A percentile compares a stretch with the other conserved stretches of the same genome.
phyloP scores from a whole-genome alignment of 169 alveolate species.

The Cryptosporidium sp. region DNA sequence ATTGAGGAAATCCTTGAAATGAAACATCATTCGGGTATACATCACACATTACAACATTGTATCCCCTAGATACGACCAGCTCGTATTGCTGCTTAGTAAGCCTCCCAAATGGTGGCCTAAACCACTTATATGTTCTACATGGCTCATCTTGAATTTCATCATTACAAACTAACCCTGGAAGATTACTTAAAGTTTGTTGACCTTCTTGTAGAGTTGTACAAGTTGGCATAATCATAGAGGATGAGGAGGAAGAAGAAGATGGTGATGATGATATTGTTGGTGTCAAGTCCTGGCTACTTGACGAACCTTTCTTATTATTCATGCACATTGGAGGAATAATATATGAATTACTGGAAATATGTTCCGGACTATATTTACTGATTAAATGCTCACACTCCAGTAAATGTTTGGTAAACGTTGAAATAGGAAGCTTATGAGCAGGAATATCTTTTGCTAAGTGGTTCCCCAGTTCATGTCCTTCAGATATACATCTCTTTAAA shows the following conservation, averaged over 20 bases:
- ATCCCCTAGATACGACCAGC: slow-evolving; percentile 58
- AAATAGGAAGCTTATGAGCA: slow-evolving; percentile 34
- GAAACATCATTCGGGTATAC: slow-evolving; percentile 76
- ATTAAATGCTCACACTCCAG: slow-evolving; percentile 68
- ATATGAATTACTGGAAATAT: slow-evolving; percentile 37
- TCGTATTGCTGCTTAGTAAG: slow-evolving; percentile 65
- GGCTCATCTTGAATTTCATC: not conserved
- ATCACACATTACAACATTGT: slow-evolving; percentile 75
- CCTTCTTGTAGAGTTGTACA: not conserved
- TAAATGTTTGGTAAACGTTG: slow-evolving; percentile 50
- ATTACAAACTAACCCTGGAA: not conserved
- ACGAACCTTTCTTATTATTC: not conserved
- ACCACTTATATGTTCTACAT: slow-evolving; percentile 57
- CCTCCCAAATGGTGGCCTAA: slow-evolving; percentile 76
- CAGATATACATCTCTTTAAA: slow-evolving; percentile 54
- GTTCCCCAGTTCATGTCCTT: slow-evolving; percentile 76
- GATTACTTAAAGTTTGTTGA: not conserved
- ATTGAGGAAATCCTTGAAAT: slow-evolving; percentile 68
- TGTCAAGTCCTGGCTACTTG: not conserved
- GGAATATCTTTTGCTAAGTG: slow-evolving; percentile 74
- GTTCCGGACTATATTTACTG: slow-evolving; percentile 39
- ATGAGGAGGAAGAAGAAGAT: not conserved
- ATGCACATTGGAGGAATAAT: slow-evolving; percentile 35
- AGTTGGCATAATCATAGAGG: not conserved
- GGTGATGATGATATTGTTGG: slow-evolving; percentile 2